phyloP scores from a whole-genome alignment of 169 alveolate species.

The Blepharisma undulans region DNA sequence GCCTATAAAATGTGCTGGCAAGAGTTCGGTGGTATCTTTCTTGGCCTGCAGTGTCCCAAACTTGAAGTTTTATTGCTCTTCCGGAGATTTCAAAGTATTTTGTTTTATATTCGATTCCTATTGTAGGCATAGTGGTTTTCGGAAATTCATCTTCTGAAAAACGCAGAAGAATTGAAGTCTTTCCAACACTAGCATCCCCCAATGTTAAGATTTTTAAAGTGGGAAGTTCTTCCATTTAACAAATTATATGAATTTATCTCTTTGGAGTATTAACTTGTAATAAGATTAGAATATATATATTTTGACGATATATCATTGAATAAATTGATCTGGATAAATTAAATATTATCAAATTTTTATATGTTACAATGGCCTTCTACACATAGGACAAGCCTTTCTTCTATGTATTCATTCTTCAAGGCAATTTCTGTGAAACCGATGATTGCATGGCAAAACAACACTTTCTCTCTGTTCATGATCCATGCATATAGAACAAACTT shows the following conservation, averaged over 20 bases:
- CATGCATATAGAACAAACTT: background rate
- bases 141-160: slow-evolving; percentile 77
- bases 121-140: slow-evolving; percentile 70
- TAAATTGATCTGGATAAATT: no score
- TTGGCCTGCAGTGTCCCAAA: slow-evolving; percentile 86
- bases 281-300: no score
- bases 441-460: background rate
- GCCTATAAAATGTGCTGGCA: slow-evolving; percentile 69
- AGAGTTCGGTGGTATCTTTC: slow-evolving; percentile 72
- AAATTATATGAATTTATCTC: background rate
- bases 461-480: background rate
- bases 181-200: slow-evolving; percentile 80
- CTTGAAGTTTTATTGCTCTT: slow-evolving; percentile 64
- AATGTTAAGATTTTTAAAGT: slow-evolving; percentile 68
- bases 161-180: slow-evolving; percentile 70
- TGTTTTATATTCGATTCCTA: slow-evolving; percentile 70
- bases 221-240: slow-evolving; percentile 2
- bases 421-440: background rate
- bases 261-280: background rate
- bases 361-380: background rate
- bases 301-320: no score
- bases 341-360: no score
- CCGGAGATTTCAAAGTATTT: slow-evolving; percentile 56
- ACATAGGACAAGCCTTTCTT: background rate
- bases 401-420: background rate